Evolutionary conservation across 2,329 filamentous ascomycete genomes (phyloP).

Genomic region (Dothistroma septosporum): DNA sequence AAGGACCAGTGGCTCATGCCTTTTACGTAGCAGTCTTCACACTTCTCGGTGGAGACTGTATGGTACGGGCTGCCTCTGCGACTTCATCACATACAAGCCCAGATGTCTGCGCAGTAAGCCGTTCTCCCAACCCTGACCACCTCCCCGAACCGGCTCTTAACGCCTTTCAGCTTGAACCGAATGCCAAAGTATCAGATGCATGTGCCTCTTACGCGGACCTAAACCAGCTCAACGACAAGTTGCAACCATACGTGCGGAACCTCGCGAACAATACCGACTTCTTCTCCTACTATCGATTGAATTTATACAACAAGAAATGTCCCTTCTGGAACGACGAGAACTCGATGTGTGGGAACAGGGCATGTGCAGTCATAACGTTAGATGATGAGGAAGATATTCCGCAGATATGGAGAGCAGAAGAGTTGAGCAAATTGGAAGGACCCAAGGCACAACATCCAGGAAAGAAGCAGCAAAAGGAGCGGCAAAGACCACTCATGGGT

Average conservation of each 20-base stretch:
- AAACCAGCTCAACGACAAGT: constrained; percentile 72
- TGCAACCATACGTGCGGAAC: constrained; percentile 72
- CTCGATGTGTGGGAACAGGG: constrained; percentile 94
- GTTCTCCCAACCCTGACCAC: constrained; percentile 18
- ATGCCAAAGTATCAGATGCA: constrained; percentile 85
- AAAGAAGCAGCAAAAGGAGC: constrained; percentile 65
- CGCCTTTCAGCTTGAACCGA: constrained; percentile 70
- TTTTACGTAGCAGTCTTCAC: constrained; percentile 62
- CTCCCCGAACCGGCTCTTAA: constrained; percentile 36
- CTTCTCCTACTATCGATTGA: constrained; percentile 95
- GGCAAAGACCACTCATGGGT: constrained; percentile 72
- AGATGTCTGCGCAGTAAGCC: constrained; percentile 56
- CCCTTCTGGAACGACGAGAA: constrained; percentile 94
- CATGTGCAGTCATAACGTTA: constrained; percentile 89
- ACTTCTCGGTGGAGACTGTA: constrained; percentile 48
- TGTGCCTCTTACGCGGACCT: constrained; percentile 91
- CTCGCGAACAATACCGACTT: constrained; percentile 89
- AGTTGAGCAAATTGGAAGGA: constrained; percentile 86
- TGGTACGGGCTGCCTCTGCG: constrained; percentile 36
- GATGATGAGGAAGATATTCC: constrained; percentile 95
- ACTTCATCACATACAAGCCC: constrained; percentile 36
- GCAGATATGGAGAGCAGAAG: constrained; percentile 81
- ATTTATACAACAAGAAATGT: constrained; percentile 89
- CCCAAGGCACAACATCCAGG: constrained; percentile 87
- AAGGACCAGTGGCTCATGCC: constrained; percentile 20